Conservation (phyloP, 1,284 basidiomycete genomes). For the Microbotryum intermedium region DNA sequence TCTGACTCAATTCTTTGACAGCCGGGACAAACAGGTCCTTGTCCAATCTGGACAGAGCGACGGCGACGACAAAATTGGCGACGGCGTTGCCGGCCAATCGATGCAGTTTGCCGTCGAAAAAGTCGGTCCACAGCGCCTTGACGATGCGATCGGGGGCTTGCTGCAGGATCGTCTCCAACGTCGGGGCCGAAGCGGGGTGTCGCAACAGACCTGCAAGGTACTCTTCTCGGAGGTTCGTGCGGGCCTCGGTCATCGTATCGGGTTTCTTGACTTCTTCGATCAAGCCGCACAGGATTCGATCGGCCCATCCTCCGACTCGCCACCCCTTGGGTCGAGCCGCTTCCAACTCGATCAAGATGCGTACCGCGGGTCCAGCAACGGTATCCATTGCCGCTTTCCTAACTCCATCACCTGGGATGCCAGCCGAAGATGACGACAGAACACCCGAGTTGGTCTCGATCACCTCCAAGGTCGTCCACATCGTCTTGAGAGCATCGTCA, state of each 20-base stretch:
- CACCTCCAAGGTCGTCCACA: slow-evolving; percentile 48
- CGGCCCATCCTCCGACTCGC: slow-evolving; percentile 64
- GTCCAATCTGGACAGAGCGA: slow-evolving; percentile 56
- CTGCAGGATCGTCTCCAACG: slow-evolving; percentile 66
- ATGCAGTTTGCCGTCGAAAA: slow-evolving; percentile 61
- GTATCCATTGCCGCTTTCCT: slow-evolving; percentile 70
- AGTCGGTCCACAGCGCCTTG: slow-evolving; percentile 59
- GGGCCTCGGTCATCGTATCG: background rate
- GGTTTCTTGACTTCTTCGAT: slow-evolving; percentile 47
- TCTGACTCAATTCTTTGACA: slow-evolving; percentile 51
- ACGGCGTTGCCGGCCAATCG: slow-evolving; percentile 71
- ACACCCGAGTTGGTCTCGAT: slow-evolving; percentile 13
- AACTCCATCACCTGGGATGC: slow-evolving; percentile 55
- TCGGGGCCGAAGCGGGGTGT: slow-evolving; percentile 75
- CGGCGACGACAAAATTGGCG: slow-evolving; percentile 82
- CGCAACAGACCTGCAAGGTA: slow-evolving; percentile 69
- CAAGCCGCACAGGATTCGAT: slow-evolving; percentile 68
- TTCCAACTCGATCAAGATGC: slow-evolving; percentile 46
- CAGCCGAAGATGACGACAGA: slow-evolving; percentile 1
- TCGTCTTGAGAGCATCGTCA: slow-evolving; percentile 45
- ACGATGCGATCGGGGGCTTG: slow-evolving; percentile 58
- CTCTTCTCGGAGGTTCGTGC: slow-evolving; percentile 47
- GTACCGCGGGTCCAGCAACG: slow-evolving; percentile 69
- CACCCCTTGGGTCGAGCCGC: slow-evolving; percentile 65
- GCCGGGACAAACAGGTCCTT: slow-evolving; percentile 52